Evolutionary conservation across 108 stramenopile genomes (phyloP).

Genomic region (Pseudonitzschia multiseries): DNA sequence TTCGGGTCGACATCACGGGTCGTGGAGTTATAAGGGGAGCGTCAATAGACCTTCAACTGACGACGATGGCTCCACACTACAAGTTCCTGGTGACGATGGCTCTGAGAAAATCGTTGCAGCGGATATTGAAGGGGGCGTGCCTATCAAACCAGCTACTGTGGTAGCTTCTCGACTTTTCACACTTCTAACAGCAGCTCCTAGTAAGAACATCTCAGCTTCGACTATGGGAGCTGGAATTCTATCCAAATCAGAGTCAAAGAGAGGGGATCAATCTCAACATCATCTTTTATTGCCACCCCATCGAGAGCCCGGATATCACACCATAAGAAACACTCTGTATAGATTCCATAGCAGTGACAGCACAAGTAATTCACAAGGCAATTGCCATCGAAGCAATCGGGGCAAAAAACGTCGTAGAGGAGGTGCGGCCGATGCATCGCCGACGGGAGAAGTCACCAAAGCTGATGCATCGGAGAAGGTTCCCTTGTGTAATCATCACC

Average conservation of each 20-base stretch:
- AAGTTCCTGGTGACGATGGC: constrained; percentile 27
- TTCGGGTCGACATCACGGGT: neutral
- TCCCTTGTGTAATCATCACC: neutral
- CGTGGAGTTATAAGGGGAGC: neutral
- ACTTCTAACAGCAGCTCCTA: neutral
- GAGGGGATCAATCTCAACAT: neutral
- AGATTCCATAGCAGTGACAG: constrained; percentile 6
- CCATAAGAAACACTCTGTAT: constrained; percentile 24
- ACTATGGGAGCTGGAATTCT: neutral
- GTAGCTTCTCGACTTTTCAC: constrained; percentile 18
- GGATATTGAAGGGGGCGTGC: constrained; percentile 4
- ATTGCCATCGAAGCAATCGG: constrained; percentile 2
- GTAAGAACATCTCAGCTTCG: neutral
- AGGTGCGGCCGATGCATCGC: neutral
- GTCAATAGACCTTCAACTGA: neutral
- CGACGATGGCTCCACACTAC: constrained; percentile 21
- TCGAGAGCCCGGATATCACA: constrained; percentile 28
- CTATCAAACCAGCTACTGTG: constrained; percentile 18
- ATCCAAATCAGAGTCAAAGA: neutral
- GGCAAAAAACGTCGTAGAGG: constrained; percentile 3
- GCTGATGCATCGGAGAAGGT: neutral
- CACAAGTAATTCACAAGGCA: neutral
- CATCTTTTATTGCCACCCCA: constrained; percentile 22
- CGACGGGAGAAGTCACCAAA: constrained; percentile 9
- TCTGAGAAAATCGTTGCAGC: constrained; percentile 7